Evolutionary conservation across 306 rosid species (phyloP).

Genomic region (Prinsepia uniflora): DNA sequence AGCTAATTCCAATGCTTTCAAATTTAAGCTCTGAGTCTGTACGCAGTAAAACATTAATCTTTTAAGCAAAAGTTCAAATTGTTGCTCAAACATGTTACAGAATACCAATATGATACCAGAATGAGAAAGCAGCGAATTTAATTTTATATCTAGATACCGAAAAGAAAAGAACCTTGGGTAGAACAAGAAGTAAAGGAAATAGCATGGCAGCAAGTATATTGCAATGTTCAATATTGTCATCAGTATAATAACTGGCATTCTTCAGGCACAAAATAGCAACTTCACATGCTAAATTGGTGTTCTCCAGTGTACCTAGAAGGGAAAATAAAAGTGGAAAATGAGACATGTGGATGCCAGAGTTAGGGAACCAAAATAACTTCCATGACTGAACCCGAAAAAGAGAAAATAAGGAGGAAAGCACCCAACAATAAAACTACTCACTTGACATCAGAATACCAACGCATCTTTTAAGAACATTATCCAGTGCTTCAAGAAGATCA

Average conservation of each 20-base stretch:
- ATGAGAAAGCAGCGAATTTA: neutral
- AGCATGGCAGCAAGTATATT: constrained; percentile 49
- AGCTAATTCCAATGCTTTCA: constrained; percentile 59
- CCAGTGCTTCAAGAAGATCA: constrained; percentile 58
- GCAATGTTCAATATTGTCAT: constrained; percentile 33
- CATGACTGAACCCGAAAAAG: neutral
- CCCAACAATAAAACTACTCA: constrained; percentile 27
- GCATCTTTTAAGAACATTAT: constrained; percentile 58
- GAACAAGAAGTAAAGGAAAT: constrained; percentile 68
- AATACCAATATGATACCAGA: neutral
- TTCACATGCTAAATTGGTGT: constrained; percentile 40
- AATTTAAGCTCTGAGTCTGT: constrained; percentile 69
- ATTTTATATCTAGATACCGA: constrained; percentile 7
- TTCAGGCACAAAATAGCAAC: constrained; percentile 63
- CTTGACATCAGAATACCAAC: constrained; percentile 45
- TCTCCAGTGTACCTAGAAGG: constrained; percentile 57
- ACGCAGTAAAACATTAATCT: constrained; percentile 12
- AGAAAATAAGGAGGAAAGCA: neutral
- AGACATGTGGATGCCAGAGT: neutral
- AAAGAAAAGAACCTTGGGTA: constrained; percentile 61
- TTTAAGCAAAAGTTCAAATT: constrained; percentile 3
- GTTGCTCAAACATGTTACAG: neutral
- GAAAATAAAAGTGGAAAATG: neutral
- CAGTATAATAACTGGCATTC: constrained; percentile 39
- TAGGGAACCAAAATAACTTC: neutral